phyloP scores from a whole-genome alignment of 495 filamentous ascomycete genomes.

The Penicillium goetzii region DNA sequence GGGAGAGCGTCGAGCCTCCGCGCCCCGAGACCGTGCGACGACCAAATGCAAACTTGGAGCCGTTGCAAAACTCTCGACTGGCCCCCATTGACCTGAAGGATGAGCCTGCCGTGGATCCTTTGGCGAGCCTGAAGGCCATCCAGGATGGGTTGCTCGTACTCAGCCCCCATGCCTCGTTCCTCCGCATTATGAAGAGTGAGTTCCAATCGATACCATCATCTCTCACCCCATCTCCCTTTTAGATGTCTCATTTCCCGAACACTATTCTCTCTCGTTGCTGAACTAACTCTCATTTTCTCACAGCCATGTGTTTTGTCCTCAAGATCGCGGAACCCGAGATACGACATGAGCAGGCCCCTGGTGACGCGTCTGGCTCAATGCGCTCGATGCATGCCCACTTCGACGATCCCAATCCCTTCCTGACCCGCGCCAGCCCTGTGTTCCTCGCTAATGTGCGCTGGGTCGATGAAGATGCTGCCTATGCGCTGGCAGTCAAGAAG shows the following conservation, averaged over 20 bases:
- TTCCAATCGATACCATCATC: background rate
- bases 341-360: slow-evolving; percentile 4
- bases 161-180: slow-evolving; percentile 9
- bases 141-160: background rate
- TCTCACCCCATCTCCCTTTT: background rate
- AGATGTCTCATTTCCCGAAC: background rate
- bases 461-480: slow-evolving; percentile 8
- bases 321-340: slow-evolving; percentile 28
- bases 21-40: background rate
- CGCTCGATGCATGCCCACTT: slow-evolving; percentile 27
- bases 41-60: slow-evolving; percentile 30
- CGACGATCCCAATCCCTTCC: slow-evolving; percentile 32
- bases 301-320: slow-evolving; percentile 35
- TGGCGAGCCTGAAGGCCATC: slow-evolving; percentile 15
- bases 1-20: background rate
- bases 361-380: background rate
- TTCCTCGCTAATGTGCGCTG: slow-evolving; percentile 15
- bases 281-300: background rate
- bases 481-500: slow-evolving; percentile 30
- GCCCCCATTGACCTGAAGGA: slow-evolving; percentile 14
- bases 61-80: slow-evolving; percentile 28
- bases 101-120: slow-evolving; percentile 14
- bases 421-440: slow-evolving; percentile 39
- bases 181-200: slow-evolving; percentile 18
- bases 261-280: background rate